A percentile compares a stretch with the other conserved stretches of the same genome.
Evolutionary conservation across 202 grass and related monocot species (phyloP).

Genomic region (Dendrocalamus latiflorus): DNA sequence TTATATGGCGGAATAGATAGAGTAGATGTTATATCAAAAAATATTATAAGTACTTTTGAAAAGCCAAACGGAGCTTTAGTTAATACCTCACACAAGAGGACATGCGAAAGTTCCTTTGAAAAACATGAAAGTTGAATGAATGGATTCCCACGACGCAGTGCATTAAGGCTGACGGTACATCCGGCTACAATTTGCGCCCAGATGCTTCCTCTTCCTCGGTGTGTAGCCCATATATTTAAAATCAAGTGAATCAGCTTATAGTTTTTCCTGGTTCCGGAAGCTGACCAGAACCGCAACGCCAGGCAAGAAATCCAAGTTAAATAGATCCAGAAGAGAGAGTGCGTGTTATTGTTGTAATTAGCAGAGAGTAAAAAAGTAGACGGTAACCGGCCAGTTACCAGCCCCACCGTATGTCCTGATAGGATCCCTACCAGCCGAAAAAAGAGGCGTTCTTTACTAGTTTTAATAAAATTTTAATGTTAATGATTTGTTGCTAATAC

Average conservation of each 20-base stretch:
- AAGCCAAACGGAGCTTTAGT: too few relatives aligned
- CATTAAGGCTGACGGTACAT: background rate
- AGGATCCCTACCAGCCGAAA: background rate
- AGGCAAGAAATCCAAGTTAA: background rate
- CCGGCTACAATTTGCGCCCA: background rate
- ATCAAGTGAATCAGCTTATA: background rate
- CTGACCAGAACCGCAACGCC: background rate
- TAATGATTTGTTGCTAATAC: background rate
- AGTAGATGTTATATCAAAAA: too few relatives aligned
- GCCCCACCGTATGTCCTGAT: background rate
- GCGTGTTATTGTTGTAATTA: background rate
- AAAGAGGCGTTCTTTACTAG: background rate
- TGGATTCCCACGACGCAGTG: background rate
- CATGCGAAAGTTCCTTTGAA: too few relatives aligned
- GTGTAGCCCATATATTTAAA: background rate
- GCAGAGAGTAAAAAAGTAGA: background rate
- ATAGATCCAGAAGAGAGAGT: background rate
- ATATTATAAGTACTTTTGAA: too few relatives aligned
- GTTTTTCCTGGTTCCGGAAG: background rate
- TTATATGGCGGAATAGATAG: too few relatives aligned
- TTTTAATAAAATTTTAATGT: background rate
- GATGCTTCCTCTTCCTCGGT: background rate
- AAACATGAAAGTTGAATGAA: too few relatives aligned
- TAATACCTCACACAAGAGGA: too few relatives aligned
- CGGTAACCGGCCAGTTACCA: background rate